Evolutionary conservation across 306 rosid species (phyloP).

Genomic region (Begonia peltatifolia): DNA sequence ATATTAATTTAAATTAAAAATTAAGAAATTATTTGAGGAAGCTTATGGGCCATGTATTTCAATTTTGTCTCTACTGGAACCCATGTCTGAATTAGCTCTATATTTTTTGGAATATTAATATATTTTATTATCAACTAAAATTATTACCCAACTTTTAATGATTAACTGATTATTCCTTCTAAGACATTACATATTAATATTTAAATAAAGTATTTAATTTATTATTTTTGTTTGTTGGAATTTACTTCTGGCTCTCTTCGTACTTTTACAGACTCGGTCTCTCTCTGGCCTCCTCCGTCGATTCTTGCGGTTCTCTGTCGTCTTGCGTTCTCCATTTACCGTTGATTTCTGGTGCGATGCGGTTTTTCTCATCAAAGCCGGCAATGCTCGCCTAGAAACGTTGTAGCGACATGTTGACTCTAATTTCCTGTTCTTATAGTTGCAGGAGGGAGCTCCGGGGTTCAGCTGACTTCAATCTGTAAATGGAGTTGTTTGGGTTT

Average conservation of each 20-base stretch:
- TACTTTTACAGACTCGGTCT: conserved; percentile 21
- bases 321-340: conserved; percentile 10
- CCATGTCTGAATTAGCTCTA: background rate
- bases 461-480: conserved; percentile 27
- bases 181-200: too few species aligned
- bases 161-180: too few species aligned
- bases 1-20: too few species aligned
- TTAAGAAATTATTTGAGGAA: too few species aligned
- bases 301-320: conserved; percentile 18
- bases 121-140: too few species aligned
- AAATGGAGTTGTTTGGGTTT: conserved; percentile 17
- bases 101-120: too few species aligned
- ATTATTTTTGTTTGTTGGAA: too few species aligned
- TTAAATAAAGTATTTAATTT: too few species aligned
- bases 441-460: conserved; percentile 11
- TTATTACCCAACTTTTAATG: too few species aligned
- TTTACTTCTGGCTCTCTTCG: conserved; percentile 16
- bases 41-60: background rate
- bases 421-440: conserved; percentile 11
- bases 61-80: background rate
- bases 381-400: conserved; percentile 8
- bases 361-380: background rate
- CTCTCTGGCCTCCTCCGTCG: conserved; percentile 23
- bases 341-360: background rate
- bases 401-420: conserved; percentile 5